These are phyloP conservation scores for Angophora floribunda DNA, from an alignment of 345 rosid genomes.

Conservation along the genomic window DNA sequence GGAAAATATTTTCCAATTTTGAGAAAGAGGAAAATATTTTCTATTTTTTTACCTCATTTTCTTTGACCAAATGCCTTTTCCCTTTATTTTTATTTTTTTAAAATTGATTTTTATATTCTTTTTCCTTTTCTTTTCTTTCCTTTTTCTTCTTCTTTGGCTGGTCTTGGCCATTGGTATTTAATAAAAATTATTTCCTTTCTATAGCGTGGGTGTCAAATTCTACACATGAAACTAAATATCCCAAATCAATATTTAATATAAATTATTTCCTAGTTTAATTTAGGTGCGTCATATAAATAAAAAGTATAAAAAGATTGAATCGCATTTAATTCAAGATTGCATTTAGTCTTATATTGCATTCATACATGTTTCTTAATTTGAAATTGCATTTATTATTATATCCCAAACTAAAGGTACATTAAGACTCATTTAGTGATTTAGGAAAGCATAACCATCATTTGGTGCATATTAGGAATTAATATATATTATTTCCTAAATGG, in stretches of 20 bases:
- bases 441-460: neutral
- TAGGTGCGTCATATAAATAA: neutral
- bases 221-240: too few species aligned
- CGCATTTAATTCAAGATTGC: neutral
- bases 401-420: neutral
- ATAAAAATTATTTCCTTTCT: too few species aligned
- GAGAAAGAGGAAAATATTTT: too few species aligned
- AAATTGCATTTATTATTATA: neutral
- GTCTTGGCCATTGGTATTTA: too few species aligned
- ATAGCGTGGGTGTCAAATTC: fast-evolving
- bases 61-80: too few species aligned
- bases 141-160: too few species aligned
- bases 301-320: neutral
- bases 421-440: neutral
- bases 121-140: too few species aligned
- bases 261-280: neutral
- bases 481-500: neutral
- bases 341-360: neutral
- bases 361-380: too few species aligned
- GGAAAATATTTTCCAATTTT: too few species aligned
- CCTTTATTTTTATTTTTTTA: too few species aligned
- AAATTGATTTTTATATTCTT: too few species aligned
- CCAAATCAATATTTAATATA: neutral
- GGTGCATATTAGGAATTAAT: neutral
- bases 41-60: too few species aligned